These are phyloP conservation scores for Bertia moriformis DNA, from an alignment of 2,329 filamentous ascomycete genomes.

Conservation along the genomic window DNA sequence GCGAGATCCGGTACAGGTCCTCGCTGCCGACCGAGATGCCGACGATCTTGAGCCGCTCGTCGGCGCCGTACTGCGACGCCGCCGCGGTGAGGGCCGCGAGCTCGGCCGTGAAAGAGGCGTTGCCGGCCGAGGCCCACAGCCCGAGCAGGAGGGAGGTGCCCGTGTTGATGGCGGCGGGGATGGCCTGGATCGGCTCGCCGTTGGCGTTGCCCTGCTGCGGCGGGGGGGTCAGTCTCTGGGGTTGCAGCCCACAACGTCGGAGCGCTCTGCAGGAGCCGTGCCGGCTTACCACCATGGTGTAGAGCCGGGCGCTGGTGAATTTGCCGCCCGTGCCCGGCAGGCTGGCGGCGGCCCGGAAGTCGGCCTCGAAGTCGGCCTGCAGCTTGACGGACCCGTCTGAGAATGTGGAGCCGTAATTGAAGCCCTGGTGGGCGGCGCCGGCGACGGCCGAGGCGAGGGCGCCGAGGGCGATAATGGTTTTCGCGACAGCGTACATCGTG, in stretches of 20 bases:
- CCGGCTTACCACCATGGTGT: conserved; percentile 48
- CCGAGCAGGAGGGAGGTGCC: conserved; percentile 68
- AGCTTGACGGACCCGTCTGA: conserved; percentile 42
- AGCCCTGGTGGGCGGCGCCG: conserved; percentile 38
- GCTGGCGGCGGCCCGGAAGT: conserved; percentile 51
- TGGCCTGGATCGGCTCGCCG: conserved; percentile 53
- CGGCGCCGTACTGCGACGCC: conserved; percentile 51
- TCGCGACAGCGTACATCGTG: too few species aligned
- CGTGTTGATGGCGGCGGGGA: conserved; percentile 70
- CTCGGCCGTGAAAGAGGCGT: conserved; percentile 54
- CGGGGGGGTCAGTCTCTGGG: conserved; percentile 7
- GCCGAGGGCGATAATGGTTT: too few species aligned
- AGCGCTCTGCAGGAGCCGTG: background rate
- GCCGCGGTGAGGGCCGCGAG: conserved; percentile 56
- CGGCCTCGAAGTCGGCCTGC: conserved; percentile 52
- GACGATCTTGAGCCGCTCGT: conserved; percentile 52
- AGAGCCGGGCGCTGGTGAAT: conserved; percentile 60
- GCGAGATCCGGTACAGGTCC: conserved; percentile 69
- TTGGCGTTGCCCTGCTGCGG: conserved; percentile 47
- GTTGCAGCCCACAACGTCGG: background rate
- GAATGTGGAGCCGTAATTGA: conserved; percentile 59
- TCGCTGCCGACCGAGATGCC: conserved; percentile 80
- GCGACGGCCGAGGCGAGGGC: conserved; percentile 20
- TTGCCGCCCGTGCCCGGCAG: conserved; percentile 45
- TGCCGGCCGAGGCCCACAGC: conserved; percentile 65